phyloP scores from a whole-genome alignment of 352 stramenopile species.

The Aphanomyces stellatus region DNA sequence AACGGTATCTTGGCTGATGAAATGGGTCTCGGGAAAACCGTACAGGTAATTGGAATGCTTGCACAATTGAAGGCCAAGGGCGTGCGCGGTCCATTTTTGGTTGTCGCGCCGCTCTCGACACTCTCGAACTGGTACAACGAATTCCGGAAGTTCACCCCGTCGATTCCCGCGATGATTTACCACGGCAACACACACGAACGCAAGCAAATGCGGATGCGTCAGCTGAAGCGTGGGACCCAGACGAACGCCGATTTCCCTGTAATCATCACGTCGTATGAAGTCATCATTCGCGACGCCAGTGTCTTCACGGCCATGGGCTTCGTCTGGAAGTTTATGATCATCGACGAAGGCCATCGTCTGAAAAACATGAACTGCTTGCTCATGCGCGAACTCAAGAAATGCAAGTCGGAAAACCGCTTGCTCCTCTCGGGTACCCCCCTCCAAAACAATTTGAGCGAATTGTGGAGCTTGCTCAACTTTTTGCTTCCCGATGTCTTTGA shows the following conservation, averaged over 20 bases:
- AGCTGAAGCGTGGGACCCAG: constrained; percentile 44
- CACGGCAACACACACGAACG: constrained; percentile 81
- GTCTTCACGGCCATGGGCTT: constrained; percentile 50
- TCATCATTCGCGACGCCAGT: constrained; percentile 69
- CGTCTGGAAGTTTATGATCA: constrained; percentile 93
- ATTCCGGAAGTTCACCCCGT: constrained; percentile 67
- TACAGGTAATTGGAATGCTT: constrained; percentile 90
- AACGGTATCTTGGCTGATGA: constrained; percentile 87
- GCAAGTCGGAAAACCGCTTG: constrained; percentile 89
- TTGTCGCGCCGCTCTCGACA: constrained; percentile 97
- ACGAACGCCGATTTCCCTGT: constrained; percentile 67
- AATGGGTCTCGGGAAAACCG: constrained; percentile 89
- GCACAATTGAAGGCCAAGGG: constrained; percentile 88
- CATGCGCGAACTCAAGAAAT: constrained; percentile 90
- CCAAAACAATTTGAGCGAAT: constrained; percentile 97
- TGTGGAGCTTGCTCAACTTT: constrained; percentile 99
- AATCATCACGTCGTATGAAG: constrained; percentile 84
- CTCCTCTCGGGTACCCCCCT: constrained; percentile 95
- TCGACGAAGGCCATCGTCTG: constrained; percentile 97
- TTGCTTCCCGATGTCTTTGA: constrained; percentile 97
- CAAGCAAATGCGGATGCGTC: constrained; percentile 33
- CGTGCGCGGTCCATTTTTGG: constrained; percentile 91
- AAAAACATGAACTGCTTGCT: constrained; percentile 97
- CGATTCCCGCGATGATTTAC: constrained; percentile 96
- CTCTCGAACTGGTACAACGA: constrained; percentile 97